Evolutionary conservation across 768 basidiomycete genomes (phyloP).

Genomic region (Lactifluus echinatus): DNA sequence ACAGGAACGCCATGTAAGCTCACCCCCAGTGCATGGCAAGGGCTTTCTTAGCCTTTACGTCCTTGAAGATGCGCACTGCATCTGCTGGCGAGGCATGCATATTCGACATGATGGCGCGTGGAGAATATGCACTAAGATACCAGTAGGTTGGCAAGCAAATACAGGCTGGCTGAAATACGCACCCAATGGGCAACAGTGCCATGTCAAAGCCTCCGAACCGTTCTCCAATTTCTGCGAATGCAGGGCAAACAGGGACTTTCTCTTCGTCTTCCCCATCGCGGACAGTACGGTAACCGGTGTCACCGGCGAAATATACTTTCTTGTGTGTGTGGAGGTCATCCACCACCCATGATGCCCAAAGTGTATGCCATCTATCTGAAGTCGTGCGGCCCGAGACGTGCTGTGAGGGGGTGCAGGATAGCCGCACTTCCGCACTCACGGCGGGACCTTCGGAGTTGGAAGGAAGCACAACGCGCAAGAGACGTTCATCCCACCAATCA

Average conservation of each 20-base stretch:
- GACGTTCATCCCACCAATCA: slow-evolving; percentile 42
- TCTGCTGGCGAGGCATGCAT: slow-evolving; percentile 62
- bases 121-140: slow-evolving; percentile 47
- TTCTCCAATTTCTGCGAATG: slow-evolving; percentile 63
- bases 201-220: slow-evolving; percentile 56
- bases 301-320: slow-evolving; percentile 62
- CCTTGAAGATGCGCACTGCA: slow-evolving; percentile 57
- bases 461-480: slow-evolving; percentile 26
- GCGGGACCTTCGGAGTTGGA: not conserved
- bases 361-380: slow-evolving; percentile 44
- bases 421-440: slow-evolving; percentile 29
- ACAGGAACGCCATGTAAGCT: slow-evolving; percentile 15
- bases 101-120: slow-evolving; percentile 45
- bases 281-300: slow-evolving; percentile 54
- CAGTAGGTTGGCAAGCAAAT: not conserved
- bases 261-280: slow-evolving; percentile 39
- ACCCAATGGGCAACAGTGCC: slow-evolving; percentile 65
- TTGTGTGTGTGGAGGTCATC: slow-evolving; percentile 40
- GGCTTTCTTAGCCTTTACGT: slow-evolving; percentile 49
- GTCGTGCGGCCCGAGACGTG: slow-evolving; percentile 48
- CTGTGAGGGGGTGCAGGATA: slow-evolving; percentile 57
- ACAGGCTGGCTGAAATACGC: slow-evolving; percentile 20
- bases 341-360: slow-evolving; percentile 63
- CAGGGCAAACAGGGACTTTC: slow-evolving; percentile 53
- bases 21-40: slow-evolving; percentile 69